Base-by-base conservation (phyloP, 345 rosid species). In the Camelina laxa region DNA sequence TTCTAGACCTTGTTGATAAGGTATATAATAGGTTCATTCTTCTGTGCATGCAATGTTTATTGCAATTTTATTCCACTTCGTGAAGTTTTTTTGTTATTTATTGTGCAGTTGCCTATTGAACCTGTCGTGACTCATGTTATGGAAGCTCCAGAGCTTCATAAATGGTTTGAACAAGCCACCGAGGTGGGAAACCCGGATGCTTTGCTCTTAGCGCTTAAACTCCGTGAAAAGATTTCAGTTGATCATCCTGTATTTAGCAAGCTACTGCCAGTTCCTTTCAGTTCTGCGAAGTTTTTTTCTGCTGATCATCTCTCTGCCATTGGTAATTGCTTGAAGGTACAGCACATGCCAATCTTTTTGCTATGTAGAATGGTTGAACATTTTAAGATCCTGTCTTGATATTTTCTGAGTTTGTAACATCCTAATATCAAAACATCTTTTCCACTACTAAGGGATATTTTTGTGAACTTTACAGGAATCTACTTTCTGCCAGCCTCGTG, bases 401-500 rank as follows among this genome's bases (percentile, higher is more conserved):
- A 69, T 54, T 54, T 10, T 55, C 24, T 42, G 22, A 62, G 51
- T 42, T 62, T 15, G 21, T n/a, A 42, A 42, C 53, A 11, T 44
- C 53, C 15, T 42, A 1, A 24, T 9, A 15, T 24, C 16, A 5
- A 42, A 62, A 7, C 67, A 62, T 42, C 21, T 5, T 39, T 16
- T 11, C 13, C 67, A 42, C 38, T 5, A 24, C 10, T 63, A 16
- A 63, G 24, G n/a, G 67, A 63, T 24, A 2, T 63, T 72, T 24
- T 76, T 67, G 73, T 35, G 54, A 68, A 75, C 55, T 49, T 85
- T 92, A 67, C 93, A 96, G 99, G 97, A 92, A 75, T 89, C 99
- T 56, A 83, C 97, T 60, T 92, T 92, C 83, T 96, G 98, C 72
- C 97, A 89, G 82, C 99, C 99, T 76, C 92, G 98, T 70, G 84